phyloP scores from a whole-genome alignment of 163 green algal genomes.

The Scenedesmus sp. region DNA sequence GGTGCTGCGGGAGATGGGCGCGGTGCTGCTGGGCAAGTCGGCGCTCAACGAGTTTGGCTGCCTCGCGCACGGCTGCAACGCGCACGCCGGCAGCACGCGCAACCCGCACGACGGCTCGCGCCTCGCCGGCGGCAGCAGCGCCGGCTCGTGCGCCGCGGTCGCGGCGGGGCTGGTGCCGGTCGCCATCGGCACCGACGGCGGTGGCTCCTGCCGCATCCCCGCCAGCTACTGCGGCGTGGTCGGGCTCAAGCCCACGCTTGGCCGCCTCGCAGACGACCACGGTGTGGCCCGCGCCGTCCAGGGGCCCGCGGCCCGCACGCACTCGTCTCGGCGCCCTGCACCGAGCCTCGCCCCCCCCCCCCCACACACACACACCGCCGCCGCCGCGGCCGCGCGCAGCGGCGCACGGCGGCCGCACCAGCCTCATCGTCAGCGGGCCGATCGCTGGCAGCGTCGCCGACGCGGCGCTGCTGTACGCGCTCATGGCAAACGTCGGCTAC shows the following conservation, averaged over 20 bases:
- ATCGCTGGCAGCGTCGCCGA: constrained; percentile 63
- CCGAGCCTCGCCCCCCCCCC: no score
- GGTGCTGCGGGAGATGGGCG: constrained; percentile 59
- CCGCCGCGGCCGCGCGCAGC: no score
- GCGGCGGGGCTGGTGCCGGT: constrained; percentile 66
- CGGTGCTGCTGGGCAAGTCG: constrained; percentile 73
- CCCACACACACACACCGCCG: no score
- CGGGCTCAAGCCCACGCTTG: constrained; percentile 64
- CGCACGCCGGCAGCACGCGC: constrained; percentile 51
- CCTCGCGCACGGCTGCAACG: constrained; percentile 67
- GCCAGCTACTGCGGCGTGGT: constrained; percentile 64
- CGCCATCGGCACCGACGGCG: constrained; percentile 36
- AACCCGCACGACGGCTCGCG: constrained; percentile 60
- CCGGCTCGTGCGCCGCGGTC: constrained; percentile 66
- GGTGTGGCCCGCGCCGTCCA: no score
- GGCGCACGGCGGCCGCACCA: constrained; percentile 46
- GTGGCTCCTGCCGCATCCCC: constrained; percentile 48
- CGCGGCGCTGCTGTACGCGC: constrained; percentile 56
- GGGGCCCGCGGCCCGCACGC: no score
- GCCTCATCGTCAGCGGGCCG: constrained; percentile 48
- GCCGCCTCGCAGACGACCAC: background rate
- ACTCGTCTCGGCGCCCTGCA: no score
- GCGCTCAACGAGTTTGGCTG: constrained; percentile 74
- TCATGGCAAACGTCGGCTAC: constrained; percentile 46
- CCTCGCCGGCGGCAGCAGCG: constrained; percentile 64